A percentile compares a stretch with the other conserved stretches of the same genome.
Evolutionary conservation across 345 rosid species (phyloP).

Genomic region (Theobroma cacao): DNA sequence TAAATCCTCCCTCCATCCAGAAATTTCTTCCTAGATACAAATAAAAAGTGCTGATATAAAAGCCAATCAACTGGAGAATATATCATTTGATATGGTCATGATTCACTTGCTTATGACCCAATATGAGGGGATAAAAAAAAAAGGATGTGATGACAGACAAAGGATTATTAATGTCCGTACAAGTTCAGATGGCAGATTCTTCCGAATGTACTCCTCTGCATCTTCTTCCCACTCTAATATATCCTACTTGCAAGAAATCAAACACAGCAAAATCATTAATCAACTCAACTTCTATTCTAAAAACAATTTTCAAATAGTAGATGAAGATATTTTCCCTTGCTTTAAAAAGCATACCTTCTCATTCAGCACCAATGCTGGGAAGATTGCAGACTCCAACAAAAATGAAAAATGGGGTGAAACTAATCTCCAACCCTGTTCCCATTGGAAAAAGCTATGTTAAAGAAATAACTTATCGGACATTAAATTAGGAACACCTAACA

Average conservation of each 20-base stretch:
- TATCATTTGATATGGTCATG: background rate
- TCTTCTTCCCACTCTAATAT: slow-evolving; percentile 87
- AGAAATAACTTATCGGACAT: background rate
- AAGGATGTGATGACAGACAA: background rate
- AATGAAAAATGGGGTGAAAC: slow-evolving; percentile 77
- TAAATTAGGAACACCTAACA: background rate
- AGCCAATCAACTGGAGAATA: slow-evolving; percentile 8
- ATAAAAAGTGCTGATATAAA: slow-evolving; percentile 2
- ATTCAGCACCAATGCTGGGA: slow-evolving; percentile 69
- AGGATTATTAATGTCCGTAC: slow-evolving; percentile 33
- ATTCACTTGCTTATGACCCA: background rate
- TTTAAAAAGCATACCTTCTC: slow-evolving; percentile 52
- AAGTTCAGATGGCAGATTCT: slow-evolving; percentile 83
- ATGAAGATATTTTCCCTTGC: background rate
- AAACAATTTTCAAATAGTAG: slow-evolving; percentile 2
- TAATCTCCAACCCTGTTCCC: slow-evolving; percentile 83
- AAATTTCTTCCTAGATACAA: slow-evolving; percentile 62
- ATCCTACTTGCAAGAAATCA: slow-evolving; percentile 45
- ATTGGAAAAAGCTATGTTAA: slow-evolving; percentile 17
- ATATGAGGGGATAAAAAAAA: background rate
- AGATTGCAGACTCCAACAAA: slow-evolving; percentile 76
- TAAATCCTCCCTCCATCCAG: slow-evolving; percentile 92
- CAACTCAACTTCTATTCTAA: slow-evolving; percentile 5
- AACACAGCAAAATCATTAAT: slow-evolving; percentile 16
- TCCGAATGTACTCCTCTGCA: slow-evolving; percentile 79